phyloP scores from a whole-genome alignment of 2,329 filamentous ascomycete genomes.

The Pseudogymnoascus sp. region DNA sequence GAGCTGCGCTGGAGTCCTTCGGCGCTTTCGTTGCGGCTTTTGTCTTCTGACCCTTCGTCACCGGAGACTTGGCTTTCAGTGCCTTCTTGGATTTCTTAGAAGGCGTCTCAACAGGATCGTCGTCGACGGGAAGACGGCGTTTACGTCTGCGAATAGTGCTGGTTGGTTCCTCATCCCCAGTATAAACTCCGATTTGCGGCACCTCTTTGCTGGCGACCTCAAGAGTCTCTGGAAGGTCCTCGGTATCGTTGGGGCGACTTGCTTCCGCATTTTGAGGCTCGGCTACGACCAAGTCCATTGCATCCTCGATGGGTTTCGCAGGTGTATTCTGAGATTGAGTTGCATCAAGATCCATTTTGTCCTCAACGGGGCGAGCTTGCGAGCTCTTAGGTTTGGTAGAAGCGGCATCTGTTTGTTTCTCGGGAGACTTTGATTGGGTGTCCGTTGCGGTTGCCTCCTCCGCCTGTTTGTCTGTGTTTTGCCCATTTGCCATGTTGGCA shows the following conservation, averaged over 20 bases:
- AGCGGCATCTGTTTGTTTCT: not conserved
- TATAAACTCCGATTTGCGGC: not conserved
- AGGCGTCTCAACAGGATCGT: not conserved
- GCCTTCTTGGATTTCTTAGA: not conserved
- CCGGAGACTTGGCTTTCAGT: not conserved
- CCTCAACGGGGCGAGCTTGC: not conserved
- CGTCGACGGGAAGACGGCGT: constrained; percentile 17
- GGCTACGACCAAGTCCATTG: not conserved
- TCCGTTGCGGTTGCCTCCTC: not conserved
- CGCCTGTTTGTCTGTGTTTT: not conserved
- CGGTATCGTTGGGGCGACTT: not conserved
- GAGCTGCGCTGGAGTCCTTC: not conserved
- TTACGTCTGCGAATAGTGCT: constrained; percentile 16
- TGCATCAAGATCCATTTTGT: not conserved
- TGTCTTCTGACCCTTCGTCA: not conserved
- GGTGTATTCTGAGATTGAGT: not conserved
- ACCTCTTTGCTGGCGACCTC: not conserved
- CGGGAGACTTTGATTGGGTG: not conserved
- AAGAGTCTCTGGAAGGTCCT: not conserved
- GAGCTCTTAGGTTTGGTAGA: not conserved
- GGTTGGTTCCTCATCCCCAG: not conserved
- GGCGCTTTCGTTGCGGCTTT: not conserved
- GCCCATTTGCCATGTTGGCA: not conserved
- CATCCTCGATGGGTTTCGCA: not conserved
- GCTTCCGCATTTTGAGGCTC: not conserved